Conservation (phyloP, 805 yeast genomes). For the Suhomyces xylopsoci region DNA sequence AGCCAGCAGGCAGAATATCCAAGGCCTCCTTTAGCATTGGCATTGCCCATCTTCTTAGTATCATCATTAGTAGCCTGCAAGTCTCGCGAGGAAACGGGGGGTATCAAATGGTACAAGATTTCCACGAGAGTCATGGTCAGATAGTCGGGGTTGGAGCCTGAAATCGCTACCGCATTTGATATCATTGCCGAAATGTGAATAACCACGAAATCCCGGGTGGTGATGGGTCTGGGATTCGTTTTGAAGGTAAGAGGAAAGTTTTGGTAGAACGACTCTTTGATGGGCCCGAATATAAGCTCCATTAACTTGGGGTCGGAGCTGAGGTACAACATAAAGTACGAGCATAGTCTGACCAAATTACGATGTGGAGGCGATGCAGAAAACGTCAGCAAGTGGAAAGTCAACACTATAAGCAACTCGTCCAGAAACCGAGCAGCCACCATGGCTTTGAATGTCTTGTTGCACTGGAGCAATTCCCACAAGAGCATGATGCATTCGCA, state of each 20-base stretch:
- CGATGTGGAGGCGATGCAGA: slow-evolving; percentile 35
- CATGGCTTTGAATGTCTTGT: slow-evolving; percentile 48
- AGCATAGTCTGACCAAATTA: slow-evolving; percentile 47
- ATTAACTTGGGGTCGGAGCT: slow-evolving; percentile 37
- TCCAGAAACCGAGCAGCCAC: slow-evolving; percentile 43
- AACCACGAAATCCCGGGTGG: slow-evolving; percentile 63
- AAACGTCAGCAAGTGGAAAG: slow-evolving; percentile 56
- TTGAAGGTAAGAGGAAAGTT: slow-evolving; percentile 54
- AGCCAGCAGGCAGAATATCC: slow-evolving; percentile 50
- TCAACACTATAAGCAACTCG: slow-evolving; percentile 51
- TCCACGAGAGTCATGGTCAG: slow-evolving; percentile 52
- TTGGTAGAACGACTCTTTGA: slow-evolving; percentile 43
- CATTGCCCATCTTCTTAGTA: slow-evolving; percentile 23
- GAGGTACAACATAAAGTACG: slow-evolving; percentile 52
- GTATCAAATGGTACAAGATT: slow-evolving; percentile 59
- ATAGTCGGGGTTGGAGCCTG: slow-evolving; percentile 17
- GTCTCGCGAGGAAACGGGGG: slow-evolving; percentile 28
- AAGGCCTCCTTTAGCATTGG: slow-evolving; percentile 39
- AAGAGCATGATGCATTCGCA: slow-evolving; percentile 58
- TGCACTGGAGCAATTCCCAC: slow-evolving; percentile 79
- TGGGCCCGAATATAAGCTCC: slow-evolving; percentile 42
- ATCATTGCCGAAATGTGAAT: slow-evolving; percentile 49
- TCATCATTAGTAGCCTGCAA: slow-evolving; percentile 16
- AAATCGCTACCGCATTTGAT: slow-evolving; percentile 8
- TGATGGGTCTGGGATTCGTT: slow-evolving; percentile 38